Conservation (phyloP, 75 land plant species). For the Picea sitchensis region DNA sequence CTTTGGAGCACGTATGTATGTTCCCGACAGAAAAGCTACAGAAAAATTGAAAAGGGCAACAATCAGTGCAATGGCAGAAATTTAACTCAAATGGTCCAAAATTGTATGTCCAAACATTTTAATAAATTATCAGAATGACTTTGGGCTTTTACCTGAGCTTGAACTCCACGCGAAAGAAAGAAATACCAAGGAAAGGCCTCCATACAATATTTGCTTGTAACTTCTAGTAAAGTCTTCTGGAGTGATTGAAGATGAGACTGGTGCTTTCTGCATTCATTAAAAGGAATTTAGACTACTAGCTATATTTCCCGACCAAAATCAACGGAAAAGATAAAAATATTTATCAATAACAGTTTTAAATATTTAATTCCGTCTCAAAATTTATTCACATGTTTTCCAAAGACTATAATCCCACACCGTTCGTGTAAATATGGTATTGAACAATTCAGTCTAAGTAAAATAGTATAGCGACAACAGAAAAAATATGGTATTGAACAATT, state of each 20-base stretch:
- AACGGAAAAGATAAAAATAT: not conserved
- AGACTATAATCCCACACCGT: not conserved
- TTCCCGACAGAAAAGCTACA: conserved; percentile 42
- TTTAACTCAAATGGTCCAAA: not conserved
- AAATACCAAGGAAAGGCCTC: conserved; percentile 49
- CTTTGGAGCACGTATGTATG: conserved; percentile 39
- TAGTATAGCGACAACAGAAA: too few species aligned
- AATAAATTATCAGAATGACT: not conserved
- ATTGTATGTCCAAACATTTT: not conserved
- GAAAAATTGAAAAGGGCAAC: not conserved
- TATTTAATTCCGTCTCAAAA: not conserved
- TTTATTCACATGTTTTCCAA: not conserved
- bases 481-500: too few species aligned
- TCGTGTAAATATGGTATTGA: too few species aligned
- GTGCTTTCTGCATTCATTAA: conserved; percentile 26
- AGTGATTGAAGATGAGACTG: conserved; percentile 11
- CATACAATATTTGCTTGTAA: conserved; percentile 43
- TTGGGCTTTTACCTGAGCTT: conserved; percentile 31
- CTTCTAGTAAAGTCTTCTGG: conserved; percentile 15
- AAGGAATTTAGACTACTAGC: not conserved
- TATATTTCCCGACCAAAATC: not conserved
- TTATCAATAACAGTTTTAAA: not conserved
- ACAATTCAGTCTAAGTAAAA: too few species aligned
- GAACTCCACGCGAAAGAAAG: conserved; percentile 51
- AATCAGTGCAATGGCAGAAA: not conserved